A percentile compares a stretch with the other conserved stretches of the same genome.
Evolutionary conservation across 768 basidiomycete species (phyloP).

Genomic region (Russula ochroleuca): DNA sequence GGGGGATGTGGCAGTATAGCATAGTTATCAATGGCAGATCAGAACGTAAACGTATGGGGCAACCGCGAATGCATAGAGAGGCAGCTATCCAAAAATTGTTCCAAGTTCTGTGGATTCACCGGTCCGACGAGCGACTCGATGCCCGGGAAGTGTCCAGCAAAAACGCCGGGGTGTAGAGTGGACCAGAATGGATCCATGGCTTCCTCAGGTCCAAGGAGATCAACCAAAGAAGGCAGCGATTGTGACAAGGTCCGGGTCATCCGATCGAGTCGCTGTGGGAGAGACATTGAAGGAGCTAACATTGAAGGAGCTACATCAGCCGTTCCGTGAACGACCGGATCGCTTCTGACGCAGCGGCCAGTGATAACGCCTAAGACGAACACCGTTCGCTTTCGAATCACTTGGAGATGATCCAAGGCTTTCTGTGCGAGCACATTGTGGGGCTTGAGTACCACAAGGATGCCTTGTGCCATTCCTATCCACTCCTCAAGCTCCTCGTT

Average conservation of each 20-base stretch:
- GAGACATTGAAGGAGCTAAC: conserved; percentile 17
- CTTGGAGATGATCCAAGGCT: conserved; percentile 25
- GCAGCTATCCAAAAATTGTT: conserved; percentile 30
- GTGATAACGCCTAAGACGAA: conserved; percentile 22
- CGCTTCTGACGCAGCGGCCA: conserved; percentile 10
- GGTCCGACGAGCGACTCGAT: conserved; percentile 29
- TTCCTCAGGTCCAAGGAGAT: conserved; percentile 26
- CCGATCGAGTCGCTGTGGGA: conserved; percentile 23
- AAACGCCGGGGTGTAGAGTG: conserved; percentile 19
- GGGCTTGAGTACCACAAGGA: conserved; percentile 21
- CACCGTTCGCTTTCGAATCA: conserved; percentile 27
- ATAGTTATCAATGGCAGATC: background rate
- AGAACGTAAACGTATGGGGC: conserved; percentile 22
- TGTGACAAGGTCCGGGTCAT: conserved; percentile 26
- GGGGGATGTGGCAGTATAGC: background rate
- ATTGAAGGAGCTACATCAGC: conserved; percentile 6
- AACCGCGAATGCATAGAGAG: conserved; percentile 24
- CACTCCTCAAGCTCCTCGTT: conserved; percentile 31
- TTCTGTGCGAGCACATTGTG: conserved; percentile 25
- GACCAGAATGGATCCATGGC: conserved; percentile 25
- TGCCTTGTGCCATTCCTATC: conserved; percentile 27
- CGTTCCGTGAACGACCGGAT: background rate
- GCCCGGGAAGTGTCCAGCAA: conserved; percentile 30
- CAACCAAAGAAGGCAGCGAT: conserved; percentile 20
- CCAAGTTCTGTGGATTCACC: conserved; percentile 22